phyloP scores from a whole-genome alignment of 73 alveolate genomes.

The Loxodes magnus region DNA sequence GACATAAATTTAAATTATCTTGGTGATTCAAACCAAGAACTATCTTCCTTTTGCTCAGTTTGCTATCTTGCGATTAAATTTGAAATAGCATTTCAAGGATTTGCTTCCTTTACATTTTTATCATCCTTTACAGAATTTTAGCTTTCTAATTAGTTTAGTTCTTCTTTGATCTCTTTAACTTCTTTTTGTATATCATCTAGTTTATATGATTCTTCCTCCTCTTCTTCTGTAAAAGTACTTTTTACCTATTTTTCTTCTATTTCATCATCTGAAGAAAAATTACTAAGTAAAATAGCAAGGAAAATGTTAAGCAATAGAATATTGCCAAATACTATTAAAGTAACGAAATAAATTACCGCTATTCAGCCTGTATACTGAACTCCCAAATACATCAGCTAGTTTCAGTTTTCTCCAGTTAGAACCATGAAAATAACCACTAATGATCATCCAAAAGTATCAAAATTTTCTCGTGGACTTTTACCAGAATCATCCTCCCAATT shows the following conservation, averaged over 20 bases:
- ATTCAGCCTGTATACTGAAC: neutral
- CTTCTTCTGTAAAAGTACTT: neutral
- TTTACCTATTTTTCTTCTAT: conserved; percentile 2
- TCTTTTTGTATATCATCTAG: neutral
- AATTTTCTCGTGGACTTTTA: conserved; percentile 28
- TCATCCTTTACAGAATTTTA: no score
- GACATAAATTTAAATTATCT: no score
- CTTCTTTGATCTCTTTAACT: neutral
- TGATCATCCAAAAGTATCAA: conserved; percentile 28
- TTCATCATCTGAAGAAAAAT: no score
- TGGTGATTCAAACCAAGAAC: no score
- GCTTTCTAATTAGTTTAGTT: no score
- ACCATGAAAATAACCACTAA: conserved; percentile 38
- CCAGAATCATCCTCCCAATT: conserved; percentile 27
- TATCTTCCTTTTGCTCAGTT: no score
- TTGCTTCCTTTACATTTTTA: no score
- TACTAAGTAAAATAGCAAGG: conserved; percentile 64
- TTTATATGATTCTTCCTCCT: neutral
- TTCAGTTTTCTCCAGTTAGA: conserved; percentile 44
- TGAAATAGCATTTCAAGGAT: no score
- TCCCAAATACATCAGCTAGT: conserved; percentile 16
- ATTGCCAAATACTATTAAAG: conserved; percentile 32
- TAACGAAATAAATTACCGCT: conserved; percentile 26
- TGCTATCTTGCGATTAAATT: no score
- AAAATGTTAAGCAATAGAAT: conserved; percentile 36